These are phyloP conservation scores for Houttuynia cordata DNA, from an alignment of 164 flowering plant genomes.

Conservation along the genomic window DNA sequence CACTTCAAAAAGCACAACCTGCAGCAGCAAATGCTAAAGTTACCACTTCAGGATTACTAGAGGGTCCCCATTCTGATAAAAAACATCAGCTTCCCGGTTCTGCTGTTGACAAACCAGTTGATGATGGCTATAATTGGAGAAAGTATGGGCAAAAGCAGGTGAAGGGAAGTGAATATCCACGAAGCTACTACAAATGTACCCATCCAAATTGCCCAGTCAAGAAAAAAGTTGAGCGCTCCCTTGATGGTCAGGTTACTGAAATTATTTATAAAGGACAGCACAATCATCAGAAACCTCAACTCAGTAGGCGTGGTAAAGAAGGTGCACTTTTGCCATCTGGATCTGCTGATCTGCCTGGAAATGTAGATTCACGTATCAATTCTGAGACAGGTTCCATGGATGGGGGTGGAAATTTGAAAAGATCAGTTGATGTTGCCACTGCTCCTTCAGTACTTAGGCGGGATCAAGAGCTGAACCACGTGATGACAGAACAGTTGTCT, in stretches of 20 bases:
- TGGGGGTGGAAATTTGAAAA: constrained; percentile 16
- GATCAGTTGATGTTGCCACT: constrained; percentile 15
- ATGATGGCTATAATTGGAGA: constrained; percentile 94
- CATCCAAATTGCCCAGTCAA: constrained; percentile 68
- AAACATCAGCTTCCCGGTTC: constrained; percentile 26
- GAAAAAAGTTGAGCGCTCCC: constrained; percentile 84
- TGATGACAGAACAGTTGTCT: constrained; percentile 20
- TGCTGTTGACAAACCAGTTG: constrained; percentile 50
- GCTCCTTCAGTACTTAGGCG: constrained; percentile 14
- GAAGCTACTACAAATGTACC: constrained; percentile 92
- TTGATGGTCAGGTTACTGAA: constrained; percentile 78
- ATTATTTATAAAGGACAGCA: constrained; percentile 90
- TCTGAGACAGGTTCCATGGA: constrained; percentile 20
- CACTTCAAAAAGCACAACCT: constrained; percentile 26
- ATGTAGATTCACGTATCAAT: constrained; percentile 17
- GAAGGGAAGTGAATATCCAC: constrained; percentile 82
- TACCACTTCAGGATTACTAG: too few species aligned
- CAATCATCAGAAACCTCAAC: constrained; percentile 57
- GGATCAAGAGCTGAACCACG: constrained; percentile 30
- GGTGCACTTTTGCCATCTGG: constrained; percentile 9
- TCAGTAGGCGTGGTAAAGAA: constrained; percentile 42
- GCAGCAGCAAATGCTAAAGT: constrained; percentile 23
- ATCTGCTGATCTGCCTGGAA: constrained; percentile 20
- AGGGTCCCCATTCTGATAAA: constrained; percentile 36
- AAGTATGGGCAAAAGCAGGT: constrained; percentile 97